These are phyloP conservation scores for Aspergillus nanangensis DNA, from an alignment of 495 filamentous ascomycete species.

Conservation along the genomic window DNA sequence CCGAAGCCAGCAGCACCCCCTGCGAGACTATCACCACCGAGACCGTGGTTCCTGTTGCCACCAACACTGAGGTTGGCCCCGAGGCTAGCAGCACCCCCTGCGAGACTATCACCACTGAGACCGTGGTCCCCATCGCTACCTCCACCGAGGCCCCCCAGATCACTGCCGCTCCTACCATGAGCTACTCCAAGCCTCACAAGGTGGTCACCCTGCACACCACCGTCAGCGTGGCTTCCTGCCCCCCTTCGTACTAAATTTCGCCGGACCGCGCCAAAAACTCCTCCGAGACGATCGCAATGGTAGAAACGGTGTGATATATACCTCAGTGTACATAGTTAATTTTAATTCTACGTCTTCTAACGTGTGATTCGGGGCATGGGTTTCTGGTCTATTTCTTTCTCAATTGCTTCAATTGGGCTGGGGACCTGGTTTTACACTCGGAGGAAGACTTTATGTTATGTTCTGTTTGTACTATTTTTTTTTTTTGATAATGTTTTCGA, in stretches of 20 bases:
- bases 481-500: constrained; percentile 13
- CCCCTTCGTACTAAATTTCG: constrained; percentile 17
- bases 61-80: neutral
- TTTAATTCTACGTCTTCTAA: constrained; percentile 32
- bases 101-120: neutral
- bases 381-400: neutral
- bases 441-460: neutral
- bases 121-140: constrained; percentile 14
- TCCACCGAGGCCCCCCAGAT: constrained; percentile 5
- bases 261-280: neutral
- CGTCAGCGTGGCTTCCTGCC: constrained; percentile 27
- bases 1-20: constrained; percentile 5
- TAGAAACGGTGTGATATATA: constrained; percentile 13
- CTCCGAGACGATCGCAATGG: constrained; percentile 19
- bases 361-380: constrained; percentile 1
- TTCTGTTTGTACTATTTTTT: constrained; percentile 8
- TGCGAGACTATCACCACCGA: constrained; percentile 14
- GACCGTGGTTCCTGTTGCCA: constrained; percentile 6
- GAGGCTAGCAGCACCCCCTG: neutral
- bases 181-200: constrained; percentile 6
- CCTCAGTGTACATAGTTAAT: constrained; percentile 38
- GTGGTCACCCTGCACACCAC: constrained; percentile 27
- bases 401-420: no score
- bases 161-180: constrained; percentile 4
- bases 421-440: no score